Conservation (phyloP, 2,329 filamentous ascomycete species). For the Aspergillus terreus region DNA sequence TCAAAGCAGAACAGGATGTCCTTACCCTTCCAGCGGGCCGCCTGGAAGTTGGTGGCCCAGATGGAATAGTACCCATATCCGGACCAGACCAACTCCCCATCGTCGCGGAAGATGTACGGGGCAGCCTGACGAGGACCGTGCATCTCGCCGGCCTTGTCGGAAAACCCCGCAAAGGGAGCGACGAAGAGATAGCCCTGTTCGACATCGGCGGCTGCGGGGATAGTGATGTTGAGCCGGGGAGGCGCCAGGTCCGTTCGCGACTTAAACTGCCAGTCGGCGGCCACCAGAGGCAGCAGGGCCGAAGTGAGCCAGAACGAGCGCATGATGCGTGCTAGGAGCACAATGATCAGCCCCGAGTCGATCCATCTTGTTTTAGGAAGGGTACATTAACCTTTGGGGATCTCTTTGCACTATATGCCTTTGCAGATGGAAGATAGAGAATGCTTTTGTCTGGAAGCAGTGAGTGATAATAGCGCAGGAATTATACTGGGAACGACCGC, state of each 20-base stretch:
- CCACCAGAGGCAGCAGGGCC: slow-evolving; percentile 18
- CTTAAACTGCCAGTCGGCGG: slow-evolving; percentile 47
- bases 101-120: slow-evolving; percentile 54
- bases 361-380: slow-evolving; percentile 16
- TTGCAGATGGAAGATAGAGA: not conserved
- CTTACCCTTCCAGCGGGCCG: slow-evolving; percentile 47
- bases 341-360: slow-evolving; percentile 23
- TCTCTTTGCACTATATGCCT: slow-evolving; percentile 14
- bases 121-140: slow-evolving; percentile 47
- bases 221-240: slow-evolving; percentile 39
- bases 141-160: slow-evolving; percentile 11
- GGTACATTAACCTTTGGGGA: slow-evolving; percentile 32
- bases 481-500: too few relatives aligned
- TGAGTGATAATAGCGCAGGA: too few relatives aligned
- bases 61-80: slow-evolving; percentile 52
- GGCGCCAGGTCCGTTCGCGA: slow-evolving; percentile 47
- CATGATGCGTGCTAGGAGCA: slow-evolving; percentile 15
- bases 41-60: slow-evolving; percentile 53
- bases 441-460: too few relatives aligned
- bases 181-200: slow-evolving; percentile 39
- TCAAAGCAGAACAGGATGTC: slow-evolving; percentile 55
- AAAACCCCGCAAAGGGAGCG: slow-evolving; percentile 34
- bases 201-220: slow-evolving; percentile 31
- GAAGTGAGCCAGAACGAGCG: slow-evolving; percentile 9
- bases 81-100: slow-evolving; percentile 57